Evolutionary conservation across 371 early-diverging fungal genomes (phyloP).

Genomic region (Mucor piriformis): DNA sequence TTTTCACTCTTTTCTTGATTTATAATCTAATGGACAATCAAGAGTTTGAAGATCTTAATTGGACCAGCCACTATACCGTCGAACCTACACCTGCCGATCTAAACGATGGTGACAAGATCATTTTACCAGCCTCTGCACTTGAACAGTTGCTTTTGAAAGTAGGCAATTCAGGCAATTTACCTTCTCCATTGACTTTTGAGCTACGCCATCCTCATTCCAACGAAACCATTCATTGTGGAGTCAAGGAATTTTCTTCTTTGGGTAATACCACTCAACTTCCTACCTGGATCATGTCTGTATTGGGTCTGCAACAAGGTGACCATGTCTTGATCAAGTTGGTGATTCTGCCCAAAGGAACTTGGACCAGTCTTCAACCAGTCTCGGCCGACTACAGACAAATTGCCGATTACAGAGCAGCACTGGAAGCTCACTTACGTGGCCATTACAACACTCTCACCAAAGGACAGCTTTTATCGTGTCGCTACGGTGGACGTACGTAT

Average conservation of each 20-base stretch:
- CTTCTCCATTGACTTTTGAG: slow-evolving; percentile 75
- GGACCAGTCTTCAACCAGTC: slow-evolving; percentile 70
- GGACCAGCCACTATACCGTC: slow-evolving; percentile 29
- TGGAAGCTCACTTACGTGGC: slow-evolving; percentile 77
- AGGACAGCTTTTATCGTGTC: slow-evolving; percentile 67
- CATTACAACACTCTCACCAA: slow-evolving; percentile 75
- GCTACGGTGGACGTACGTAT: slow-evolving; percentile 56
- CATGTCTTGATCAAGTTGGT: slow-evolving; percentile 53
- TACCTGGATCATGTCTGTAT: slow-evolving; percentile 55
- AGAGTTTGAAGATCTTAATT: slow-evolving; percentile 11
- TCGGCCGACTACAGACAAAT: slow-evolving; percentile 64
- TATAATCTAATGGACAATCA: neutral
- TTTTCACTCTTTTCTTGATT: too few species aligned
- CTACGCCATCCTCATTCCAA: slow-evolving; percentile 54
- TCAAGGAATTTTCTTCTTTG: slow-evolving; percentile 75
- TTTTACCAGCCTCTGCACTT: slow-evolving; percentile 62
- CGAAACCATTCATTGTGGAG: slow-evolving; percentile 65
- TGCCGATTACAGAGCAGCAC: slow-evolving; percentile 67
- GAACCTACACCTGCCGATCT: slow-evolving; percentile 28
- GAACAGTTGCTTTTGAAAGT: slow-evolving; percentile 50
- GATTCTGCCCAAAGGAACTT: slow-evolving; percentile 70
- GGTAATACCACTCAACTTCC: slow-evolving; percentile 58
- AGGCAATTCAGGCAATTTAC: slow-evolving; percentile 31
- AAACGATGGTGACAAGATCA: slow-evolving; percentile 65
- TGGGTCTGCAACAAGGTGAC: slow-evolving; percentile 45